Evolutionary conservation across 768 basidiomycete species (phyloP), one percentile per base, ranked within the genome.

Genomic region (Lactarius evosmus): DNA sequence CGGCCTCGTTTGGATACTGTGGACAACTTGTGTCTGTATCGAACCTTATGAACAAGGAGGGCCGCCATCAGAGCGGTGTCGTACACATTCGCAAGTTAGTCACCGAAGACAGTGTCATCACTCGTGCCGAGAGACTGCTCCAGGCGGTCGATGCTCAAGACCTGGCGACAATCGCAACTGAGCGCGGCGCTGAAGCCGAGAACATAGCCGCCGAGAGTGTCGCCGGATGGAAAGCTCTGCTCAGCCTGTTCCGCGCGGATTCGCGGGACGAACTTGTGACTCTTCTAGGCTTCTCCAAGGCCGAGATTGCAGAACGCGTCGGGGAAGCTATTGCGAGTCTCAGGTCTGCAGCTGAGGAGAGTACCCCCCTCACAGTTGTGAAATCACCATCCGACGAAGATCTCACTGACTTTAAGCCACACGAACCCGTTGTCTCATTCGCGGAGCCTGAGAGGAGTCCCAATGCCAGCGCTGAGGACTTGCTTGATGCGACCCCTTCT

Each of bases 201-300:
- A 73, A 70, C 3, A 70, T 32, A 69, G 41, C 69, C 65, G 7
- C 73, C 30, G 76, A 72, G 51, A 76, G 77, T 57, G 72, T 79
- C 52, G 86, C 83, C 16, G 83, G 85, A 7, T 97, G 95, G 95
- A 94, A 88, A 72, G 93, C 94, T 0, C 74, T 98, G n/a, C 74
- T 87, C 56, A 91, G 89, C 67, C 78, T 98, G 29, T 98, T 97
- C 83, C 85, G 85, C 67, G 87, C 93, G 0, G 84, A 95, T 72
- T 94, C 93, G 9, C 79, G 93, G 59, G 91, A 95, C 30, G 94
- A 98, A 75, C 80, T 98, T 6, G 88, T 98, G 55, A 88, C 88
- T 2, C 76, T 98, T 1, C 82, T 99, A 16, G 96, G 95, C 0
- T 98, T 95, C 74, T 95, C 93, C 3, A 95, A 96, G 75, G 83